These are phyloP conservation scores for Warburgia ugandensis DNA, from an alignment of 164 flowering plant genomes.

Conservation along the genomic window DNA sequence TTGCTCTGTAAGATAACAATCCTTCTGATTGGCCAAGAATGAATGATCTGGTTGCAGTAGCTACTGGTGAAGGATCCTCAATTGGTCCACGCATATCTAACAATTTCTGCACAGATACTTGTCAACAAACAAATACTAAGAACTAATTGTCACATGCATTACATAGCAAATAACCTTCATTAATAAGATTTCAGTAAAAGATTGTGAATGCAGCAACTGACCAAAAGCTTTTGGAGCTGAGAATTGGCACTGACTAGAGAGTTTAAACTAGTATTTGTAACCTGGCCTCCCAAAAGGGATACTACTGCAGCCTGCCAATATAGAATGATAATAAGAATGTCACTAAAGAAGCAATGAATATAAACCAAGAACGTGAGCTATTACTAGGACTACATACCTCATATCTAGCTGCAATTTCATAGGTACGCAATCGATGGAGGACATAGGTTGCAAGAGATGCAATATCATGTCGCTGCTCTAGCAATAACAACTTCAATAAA, in stretches of 20 bases:
- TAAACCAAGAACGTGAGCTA: not conserved
- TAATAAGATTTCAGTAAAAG: not conserved
- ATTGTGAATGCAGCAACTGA: conserved; percentile 25
- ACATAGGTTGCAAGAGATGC: conserved; percentile 78
- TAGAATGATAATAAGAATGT: conserved; percentile 6
- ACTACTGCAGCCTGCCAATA: conserved; percentile 59
- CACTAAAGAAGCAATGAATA: not conserved
- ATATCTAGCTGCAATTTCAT: conserved; percentile 82
- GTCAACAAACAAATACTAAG: conserved; percentile 19
- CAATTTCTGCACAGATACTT: conserved; percentile 63
- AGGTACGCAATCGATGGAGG: conserved; percentile 75
- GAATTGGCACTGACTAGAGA: conserved; percentile 43
- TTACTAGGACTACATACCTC: too few species aligned
- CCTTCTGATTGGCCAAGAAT: conserved; percentile 57
- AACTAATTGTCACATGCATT: not conserved
- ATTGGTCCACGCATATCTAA: conserved; percentile 50
- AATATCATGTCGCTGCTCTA: conserved; percentile 76
- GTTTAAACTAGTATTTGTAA: conserved; percentile 25
- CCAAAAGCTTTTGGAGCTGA: conserved; percentile 76
- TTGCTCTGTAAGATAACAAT: conserved; percentile 63
- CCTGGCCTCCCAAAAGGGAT: conserved; percentile 41
- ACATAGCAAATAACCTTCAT: not conserved
- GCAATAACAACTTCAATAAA: conserved; percentile 65
- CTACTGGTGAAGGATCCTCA: conserved; percentile 83
- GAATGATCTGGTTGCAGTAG: conserved; percentile 47